Evolutionary conservation across 129 eudicot genomes (phyloP).

Genomic region (Chrysanthemum lavandulifolium): DNA sequence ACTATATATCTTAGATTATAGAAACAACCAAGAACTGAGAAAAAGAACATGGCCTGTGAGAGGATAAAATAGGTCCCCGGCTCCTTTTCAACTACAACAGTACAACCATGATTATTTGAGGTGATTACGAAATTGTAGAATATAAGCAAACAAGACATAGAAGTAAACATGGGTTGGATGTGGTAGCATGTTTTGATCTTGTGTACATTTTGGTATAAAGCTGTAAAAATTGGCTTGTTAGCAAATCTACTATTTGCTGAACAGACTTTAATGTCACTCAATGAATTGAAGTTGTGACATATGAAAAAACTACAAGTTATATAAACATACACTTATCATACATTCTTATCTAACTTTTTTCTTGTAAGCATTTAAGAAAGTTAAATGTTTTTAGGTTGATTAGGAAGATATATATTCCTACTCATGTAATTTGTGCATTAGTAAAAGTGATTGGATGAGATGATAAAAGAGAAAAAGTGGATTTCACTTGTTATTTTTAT

Average conservation of each 20-base stretch:
- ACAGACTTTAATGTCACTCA: not conserved
- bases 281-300: not conserved
- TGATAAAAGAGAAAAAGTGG: too few relatives aligned
- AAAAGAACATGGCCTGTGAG: constrained; percentile 2
- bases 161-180: constrained; percentile 1
- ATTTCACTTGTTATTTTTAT: too few relatives aligned
- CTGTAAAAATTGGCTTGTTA: not conserved
- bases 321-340: not conserved
- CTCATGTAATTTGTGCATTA: too few relatives aligned
- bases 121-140: not conserved
- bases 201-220: constrained; percentile 7
- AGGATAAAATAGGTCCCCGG: too few relatives aligned
- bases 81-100: too few relatives aligned
- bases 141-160: constrained; percentile 9
- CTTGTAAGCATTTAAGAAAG: not conserved
- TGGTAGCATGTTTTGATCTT: constrained; percentile 9
- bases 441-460: too few relatives aligned
- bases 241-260: not conserved
- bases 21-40: constrained; percentile 15
- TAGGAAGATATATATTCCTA: not conserved
- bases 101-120: not conserved
- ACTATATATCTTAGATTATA: constrained; percentile 2
- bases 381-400: not conserved
- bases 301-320: not conserved
- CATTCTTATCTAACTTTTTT: not conserved